Base-by-base conservation (phyloP, 2,329 filamentous ascomycete species). In the Neofusicoccum kwambonambiense region DNA sequence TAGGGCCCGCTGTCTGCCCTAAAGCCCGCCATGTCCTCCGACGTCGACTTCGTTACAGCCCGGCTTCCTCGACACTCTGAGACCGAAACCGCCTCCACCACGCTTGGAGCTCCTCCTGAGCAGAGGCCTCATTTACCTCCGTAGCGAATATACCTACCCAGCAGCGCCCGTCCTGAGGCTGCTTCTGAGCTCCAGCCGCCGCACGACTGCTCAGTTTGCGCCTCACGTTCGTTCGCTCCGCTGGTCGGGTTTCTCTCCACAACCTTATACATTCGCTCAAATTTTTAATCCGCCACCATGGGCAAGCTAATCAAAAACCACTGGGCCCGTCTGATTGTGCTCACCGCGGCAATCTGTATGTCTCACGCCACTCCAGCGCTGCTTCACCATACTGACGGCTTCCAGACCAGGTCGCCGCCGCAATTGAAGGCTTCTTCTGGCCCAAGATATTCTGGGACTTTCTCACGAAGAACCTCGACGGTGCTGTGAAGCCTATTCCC, bases 231-330 rank as follows among this genome's bases (percentile, higher is more conserved):
- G 45, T 62, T 57, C 37, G 13, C 22, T 22, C 45, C 60, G 45
- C 60, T 51, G 60, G 45, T 22, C 60, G 34, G 49, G 70, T 60
- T 39, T 45, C 9, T 60, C 42, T 58, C 41, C 45, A 35, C 51
- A 31, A 62, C 63, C 57, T 44, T 58, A 7, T 47, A 54, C 34
- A 50, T 31, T 62, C 58, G 56, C 56, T 42, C 67, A 52, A 60
- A 63, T 56, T 47, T 35, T 60, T 47, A 60, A 42, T 35, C 39
- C 19, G 51, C 34, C 65, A 63, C 67, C 70, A 99, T 99, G 95
- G 95, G 95, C 79, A 95, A 90, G 81, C 89, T 99, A 76, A 98
- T 99, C 83, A 99, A 99, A 86, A 98, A 98, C 83, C 95, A 99
- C 83, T 97, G 92, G 92, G 95, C 93, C 71, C 90, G 95, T 67